A percentile compares a stretch with the other conserved stretches of the same genome.
phyloP scores from a whole-genome alignment of 192 early-diverging fungal species.

The Backusella westeae region DNA sequence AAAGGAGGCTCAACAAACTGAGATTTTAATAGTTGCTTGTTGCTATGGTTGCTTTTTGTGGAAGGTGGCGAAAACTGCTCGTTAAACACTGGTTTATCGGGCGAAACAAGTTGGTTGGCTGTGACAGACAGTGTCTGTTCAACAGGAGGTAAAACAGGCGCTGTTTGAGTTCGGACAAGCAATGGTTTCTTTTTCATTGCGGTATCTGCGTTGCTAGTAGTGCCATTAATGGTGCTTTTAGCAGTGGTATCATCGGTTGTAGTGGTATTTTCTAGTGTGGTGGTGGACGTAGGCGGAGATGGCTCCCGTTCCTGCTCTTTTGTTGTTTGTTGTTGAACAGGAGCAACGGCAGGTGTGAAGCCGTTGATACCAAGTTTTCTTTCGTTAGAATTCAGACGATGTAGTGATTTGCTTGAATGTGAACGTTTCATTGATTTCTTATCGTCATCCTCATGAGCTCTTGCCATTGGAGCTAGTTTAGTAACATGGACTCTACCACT shows the following conservation, averaged over 20 bases:
- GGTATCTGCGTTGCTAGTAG: background rate
- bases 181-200: background rate
- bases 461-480: slow-evolving; percentile 31
- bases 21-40: slow-evolving; percentile 1
- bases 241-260: background rate
- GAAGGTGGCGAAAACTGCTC: background rate
- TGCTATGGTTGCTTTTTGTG: background rate
- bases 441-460: slow-evolving; percentile 13
- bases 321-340: slow-evolving; percentile 1
- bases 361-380: background rate
- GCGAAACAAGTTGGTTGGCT: background rate
- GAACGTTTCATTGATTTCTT: slow-evolving; percentile 24
- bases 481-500: slow-evolving; percentile 34
- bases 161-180: background rate
- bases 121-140: background rate
- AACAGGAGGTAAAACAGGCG: background rate
- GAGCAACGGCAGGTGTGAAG: background rate
- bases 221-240: background rate
- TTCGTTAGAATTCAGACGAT: background rate
- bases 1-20: background rate
- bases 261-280: background rate
- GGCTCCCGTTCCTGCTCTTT: background rate
- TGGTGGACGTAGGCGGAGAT: background rate
- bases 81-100: background rate
- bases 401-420: slow-evolving; percentile 18